Percentiles rank a stretch among this genome's conserved stretches.
phyloP scores from a whole-genome alignment of 2,329 filamentous ascomycete species.

The Hymenoscyphus scutula region DNA sequence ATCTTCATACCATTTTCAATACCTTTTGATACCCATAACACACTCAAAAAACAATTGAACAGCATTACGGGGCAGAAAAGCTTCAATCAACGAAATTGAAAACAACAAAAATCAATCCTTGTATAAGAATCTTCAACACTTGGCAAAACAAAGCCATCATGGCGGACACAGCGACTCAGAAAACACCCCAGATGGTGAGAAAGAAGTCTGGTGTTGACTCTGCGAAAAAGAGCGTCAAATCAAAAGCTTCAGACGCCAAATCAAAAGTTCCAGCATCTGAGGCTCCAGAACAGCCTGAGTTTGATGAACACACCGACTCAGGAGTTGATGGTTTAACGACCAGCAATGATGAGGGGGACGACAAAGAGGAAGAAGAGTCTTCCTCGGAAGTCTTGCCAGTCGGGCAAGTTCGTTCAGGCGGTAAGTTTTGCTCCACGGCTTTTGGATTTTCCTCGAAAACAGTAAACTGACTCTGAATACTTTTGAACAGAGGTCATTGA shows the following conservation, averaged over 20 bases:
- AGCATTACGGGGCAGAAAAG: not conserved
- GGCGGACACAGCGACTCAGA: conserved; percentile 23
- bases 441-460: too few relatives aligned
- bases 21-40: not conserved
- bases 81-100: not conserved
- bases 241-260: conserved; percentile 8
- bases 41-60: not conserved
- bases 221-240: conserved; percentile 11
- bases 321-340: conserved; percentile 18
- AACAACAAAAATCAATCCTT: not conserved
- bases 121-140: conserved; percentile 5
- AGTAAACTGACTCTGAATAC: too few relatives aligned
- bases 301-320: conserved; percentile 17
- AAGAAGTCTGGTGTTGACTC: conserved; percentile 19
- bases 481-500: conserved; percentile 46
- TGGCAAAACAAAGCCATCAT: conserved; percentile 21
- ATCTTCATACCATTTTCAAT: conserved; percentile 4
- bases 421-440: too few relatives aligned
- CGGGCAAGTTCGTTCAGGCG: too few relatives aligned
- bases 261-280: not conserved
- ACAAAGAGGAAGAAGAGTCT: conserved; percentile 15
- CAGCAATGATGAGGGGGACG: conserved; percentile 15
- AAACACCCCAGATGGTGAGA: conserved; percentile 15
- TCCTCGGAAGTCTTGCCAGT: conserved; percentile 21
- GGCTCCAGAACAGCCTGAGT: conserved; percentile 3